phyloP scores from a whole-genome alignment of 306 rosid species.

The Spatholobus suberectus region DNA sequence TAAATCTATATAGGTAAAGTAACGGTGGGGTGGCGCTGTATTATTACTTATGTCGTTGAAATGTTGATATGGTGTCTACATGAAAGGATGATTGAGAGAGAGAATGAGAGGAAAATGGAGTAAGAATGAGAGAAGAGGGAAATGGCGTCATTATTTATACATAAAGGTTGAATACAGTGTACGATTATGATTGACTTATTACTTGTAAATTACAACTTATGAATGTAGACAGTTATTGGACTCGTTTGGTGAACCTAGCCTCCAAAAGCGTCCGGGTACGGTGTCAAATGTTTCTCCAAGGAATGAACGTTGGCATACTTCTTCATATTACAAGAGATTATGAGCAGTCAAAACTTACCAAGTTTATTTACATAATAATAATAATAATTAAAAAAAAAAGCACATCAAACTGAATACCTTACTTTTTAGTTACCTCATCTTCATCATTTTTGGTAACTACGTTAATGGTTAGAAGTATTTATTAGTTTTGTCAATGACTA shows the following conservation, averaged over 20 bases:
- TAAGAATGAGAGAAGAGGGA: background rate
- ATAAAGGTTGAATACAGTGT: background rate
- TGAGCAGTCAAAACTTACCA: background rate
- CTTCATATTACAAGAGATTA: background rate
- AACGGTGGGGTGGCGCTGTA: background rate
- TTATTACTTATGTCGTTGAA: conserved; percentile 4
- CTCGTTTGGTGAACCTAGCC: conserved; percentile 34
- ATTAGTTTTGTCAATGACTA: too few relatives aligned
- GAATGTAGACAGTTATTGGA: conserved; percentile 44
- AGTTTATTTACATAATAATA: background rate
- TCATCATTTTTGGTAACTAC: too few relatives aligned
- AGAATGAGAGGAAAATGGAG: background rate
- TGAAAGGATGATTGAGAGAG: background rate
- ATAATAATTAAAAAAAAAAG: background rate
- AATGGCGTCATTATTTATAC: conserved; percentile 54
- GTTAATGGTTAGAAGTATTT: too few relatives aligned
- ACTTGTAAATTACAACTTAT: too few relatives aligned
- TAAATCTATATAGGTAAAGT: background rate
- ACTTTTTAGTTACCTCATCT: background rate
- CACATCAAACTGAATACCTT: background rate
- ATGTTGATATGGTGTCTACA: conserved; percentile 58
- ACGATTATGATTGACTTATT: background rate
- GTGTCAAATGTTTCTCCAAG: background rate
- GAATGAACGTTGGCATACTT: background rate
- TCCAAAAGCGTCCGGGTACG: conserved; percentile 25